These are phyloP conservation scores for Ceratocystis lukuohia DNA, from an alignment of 2,329 filamentous ascomycete species.

Conservation along the genomic window DNA sequence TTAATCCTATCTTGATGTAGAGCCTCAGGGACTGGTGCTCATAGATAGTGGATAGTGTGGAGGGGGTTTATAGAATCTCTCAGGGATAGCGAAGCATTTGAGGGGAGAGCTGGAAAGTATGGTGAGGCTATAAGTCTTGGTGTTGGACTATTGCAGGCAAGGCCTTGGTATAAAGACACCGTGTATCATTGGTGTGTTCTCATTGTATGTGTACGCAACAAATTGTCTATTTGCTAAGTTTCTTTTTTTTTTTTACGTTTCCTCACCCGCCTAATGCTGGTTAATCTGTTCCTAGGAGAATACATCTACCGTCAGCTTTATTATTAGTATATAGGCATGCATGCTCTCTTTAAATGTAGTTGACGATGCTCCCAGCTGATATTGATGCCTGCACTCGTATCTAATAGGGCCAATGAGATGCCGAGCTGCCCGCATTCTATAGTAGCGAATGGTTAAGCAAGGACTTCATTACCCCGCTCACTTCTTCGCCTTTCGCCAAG, in stretches of 20 bases:
- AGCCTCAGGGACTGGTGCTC: not conserved
- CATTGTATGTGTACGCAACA: slow-evolving; percentile 10
- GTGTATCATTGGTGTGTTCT: slow-evolving; percentile 9
- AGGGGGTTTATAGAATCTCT: not conserved
- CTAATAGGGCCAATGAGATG: too few relatives aligned
- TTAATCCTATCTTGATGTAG: not conserved
- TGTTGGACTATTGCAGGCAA: not conserved
- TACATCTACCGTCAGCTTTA: too few relatives aligned
- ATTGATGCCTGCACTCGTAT: too few relatives aligned
- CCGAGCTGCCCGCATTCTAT: too few relatives aligned
- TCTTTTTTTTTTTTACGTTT: not conserved
- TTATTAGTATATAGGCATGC: too few relatives aligned
- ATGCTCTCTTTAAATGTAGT: too few relatives aligned
- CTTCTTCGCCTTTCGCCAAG: too few relatives aligned
- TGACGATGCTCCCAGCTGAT: too few relatives aligned
- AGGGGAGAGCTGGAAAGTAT: not conserved
- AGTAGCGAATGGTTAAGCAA: too few relatives aligned
- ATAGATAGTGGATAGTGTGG: not conserved
- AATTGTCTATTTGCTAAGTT: not conserved
- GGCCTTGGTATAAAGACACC: not conserved
- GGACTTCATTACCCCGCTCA: too few relatives aligned
- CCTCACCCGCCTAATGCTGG: not conserved
- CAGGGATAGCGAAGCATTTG: not conserved
- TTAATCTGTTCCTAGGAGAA: too few relatives aligned
- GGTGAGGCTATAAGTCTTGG: not conserved